These are phyloP conservation scores for Nidularia sp. DNA, from an alignment of 768 basidiomycete genomes.

Conservation along the genomic window DNA sequence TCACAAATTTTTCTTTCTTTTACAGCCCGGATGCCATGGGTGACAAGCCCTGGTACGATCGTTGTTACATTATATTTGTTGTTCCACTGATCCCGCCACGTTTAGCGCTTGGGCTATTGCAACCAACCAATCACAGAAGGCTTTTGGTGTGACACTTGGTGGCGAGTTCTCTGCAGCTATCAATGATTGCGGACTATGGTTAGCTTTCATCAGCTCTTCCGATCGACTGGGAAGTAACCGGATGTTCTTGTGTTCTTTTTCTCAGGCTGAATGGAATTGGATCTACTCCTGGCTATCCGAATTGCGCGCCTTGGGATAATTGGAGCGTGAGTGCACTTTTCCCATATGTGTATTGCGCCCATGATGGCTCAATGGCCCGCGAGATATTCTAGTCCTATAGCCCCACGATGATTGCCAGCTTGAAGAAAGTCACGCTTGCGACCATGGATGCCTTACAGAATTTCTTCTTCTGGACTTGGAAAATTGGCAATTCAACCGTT, in stretches of 20 bases:
- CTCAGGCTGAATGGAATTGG: conserved; percentile 45
- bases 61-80: conserved; percentile 7
- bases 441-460: conserved; percentile 91
- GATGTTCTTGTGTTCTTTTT: conserved; percentile 5
- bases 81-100: conserved; percentile 14
- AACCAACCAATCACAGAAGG: conserved; percentile 57
- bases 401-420: conserved; percentile 47
- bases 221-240: conserved; percentile 8
- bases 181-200: conserved; percentile 70
- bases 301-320: conserved; percentile 38
- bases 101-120: conserved; percentile 43
- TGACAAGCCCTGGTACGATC: conserved; percentile 38
- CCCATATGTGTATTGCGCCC: neutral
- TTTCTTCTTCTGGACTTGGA: conserved; percentile 98
- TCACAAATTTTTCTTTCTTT: conserved; percentile 6
- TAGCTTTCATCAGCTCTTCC: conserved; percentile 23
- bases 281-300: conserved; percentile 24
- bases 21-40: conserved; percentile 34
- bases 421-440: conserved; percentile 66
- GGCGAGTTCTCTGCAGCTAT: conserved; percentile 84
- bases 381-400: conserved; percentile 42
- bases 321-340: conserved; percentile 30
- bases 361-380: neutral
- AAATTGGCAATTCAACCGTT: conserved; percentile 78
- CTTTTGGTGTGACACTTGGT: conserved; percentile 75